Base-by-base conservation (phyloP, 2,329 filamentous ascomycete genomes). In the Aspergillus sp. region DNA sequence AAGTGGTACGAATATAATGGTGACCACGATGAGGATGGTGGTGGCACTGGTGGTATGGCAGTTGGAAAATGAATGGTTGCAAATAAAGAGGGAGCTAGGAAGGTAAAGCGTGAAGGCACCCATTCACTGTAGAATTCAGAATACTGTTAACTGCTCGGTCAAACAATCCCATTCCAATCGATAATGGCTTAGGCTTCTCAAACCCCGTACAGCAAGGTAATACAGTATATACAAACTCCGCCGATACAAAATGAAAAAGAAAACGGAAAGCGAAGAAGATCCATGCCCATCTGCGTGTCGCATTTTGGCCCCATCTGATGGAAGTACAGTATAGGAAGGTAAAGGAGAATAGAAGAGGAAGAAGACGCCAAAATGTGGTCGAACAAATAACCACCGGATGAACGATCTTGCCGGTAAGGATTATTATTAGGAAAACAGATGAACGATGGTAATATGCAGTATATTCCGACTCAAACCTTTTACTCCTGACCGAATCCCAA, bases 401-500 rank as follows among this genome's bases (percentile, higher is more conserved):
- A n/a, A 37, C 5, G n/a, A 17, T 17, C 46, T 32, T 30, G 38
- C 38, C 32, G 25, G 17, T 25, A 13, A 49, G 27, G 20, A 41
- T 47, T 43, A 48, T 44, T 41, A 47, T 49, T 45, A 37, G 32
- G 23, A 47, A 32, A 5, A 22, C 20, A 22, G 25, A 30, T 30
- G 25, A 10, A 30, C 25, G 10, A 12, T 30, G 10, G 25, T 30
- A 30, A 38, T 49, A 48, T 52, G 50, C 49, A 51, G 35, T 15
- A 49, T 46, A 49, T 45, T 39, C 33, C 47, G 44, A 43, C 46
- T 37, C 33, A 45, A 51, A 42, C 17, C 44, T 19, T 35, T 65
- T 89, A 98, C 75, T 98, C 93, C 75, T 98, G 93, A 56, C 93
- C 93, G 67, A 98, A 98, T 53, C 93, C 93, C 77, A 98, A 90